phyloP scores from a whole-genome alignment of 768 basidiomycete genomes.

The Rhizopogon vesiculosus region DNA sequence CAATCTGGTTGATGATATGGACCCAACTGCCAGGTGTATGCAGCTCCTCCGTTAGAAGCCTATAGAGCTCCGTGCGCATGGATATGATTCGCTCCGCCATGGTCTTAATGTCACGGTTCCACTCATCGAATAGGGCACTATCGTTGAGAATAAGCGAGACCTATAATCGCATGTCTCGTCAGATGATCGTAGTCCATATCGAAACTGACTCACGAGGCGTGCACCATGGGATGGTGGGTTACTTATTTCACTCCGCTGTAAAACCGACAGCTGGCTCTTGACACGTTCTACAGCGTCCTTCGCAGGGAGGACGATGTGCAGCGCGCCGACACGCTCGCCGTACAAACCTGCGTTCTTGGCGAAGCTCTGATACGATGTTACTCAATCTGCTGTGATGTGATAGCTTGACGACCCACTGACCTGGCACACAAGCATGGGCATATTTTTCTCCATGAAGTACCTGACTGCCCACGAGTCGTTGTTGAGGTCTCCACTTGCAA shows the following conservation, averaged over 20 bases:
- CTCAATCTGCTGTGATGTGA: conserved; percentile 7
- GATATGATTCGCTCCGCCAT: conserved; percentile 93
- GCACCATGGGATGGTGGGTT: conserved; percentile 93
- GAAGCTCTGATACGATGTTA: conserved; percentile 62
- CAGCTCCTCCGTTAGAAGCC: conserved; percentile 54
- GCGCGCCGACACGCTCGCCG: conserved; percentile 90
- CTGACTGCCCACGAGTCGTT: conserved; percentile 90
- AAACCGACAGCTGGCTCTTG: conserved; percentile 81
- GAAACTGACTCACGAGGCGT: conserved; percentile 55
- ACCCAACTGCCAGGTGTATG: conserved; percentile 91
- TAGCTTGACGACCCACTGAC: conserved; percentile 33
- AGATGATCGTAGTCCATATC: background rate
- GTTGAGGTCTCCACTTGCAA: conserved; percentile 92
- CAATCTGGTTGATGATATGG: conserved; percentile 95
- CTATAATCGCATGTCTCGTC: conserved; percentile 31
- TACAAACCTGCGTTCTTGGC: conserved; percentile 97
- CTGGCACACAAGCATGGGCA: conserved; percentile 86
- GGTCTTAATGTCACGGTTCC: conserved; percentile 85
- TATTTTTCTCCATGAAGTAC: conserved; percentile 71
- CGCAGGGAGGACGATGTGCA: conserved; percentile 71
- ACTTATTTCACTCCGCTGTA: conserved; percentile 93
- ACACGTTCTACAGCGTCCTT: conserved; percentile 68
- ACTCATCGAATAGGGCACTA: conserved; percentile 70
- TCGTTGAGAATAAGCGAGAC: conserved; percentile 81
- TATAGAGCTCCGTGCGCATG: conserved; percentile 81